phyloP scores from a whole-genome alignment of 352 stramenopile genomes.

The Pythium oligandrum region DNA sequence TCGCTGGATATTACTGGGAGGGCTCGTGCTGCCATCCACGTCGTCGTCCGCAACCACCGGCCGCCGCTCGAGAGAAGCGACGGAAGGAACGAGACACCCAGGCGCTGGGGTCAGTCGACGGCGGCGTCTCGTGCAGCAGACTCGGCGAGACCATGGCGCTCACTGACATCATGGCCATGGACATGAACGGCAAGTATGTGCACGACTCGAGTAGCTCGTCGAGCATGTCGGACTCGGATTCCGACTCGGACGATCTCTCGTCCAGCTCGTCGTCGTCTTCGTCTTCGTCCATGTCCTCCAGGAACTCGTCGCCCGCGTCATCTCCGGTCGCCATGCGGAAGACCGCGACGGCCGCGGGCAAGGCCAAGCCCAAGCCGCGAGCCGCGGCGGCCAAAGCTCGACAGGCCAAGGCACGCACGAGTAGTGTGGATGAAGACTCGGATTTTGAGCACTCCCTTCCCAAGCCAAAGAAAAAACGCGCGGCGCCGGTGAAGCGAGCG shows the following conservation, averaged over 20 bases:
- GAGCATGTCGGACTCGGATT: constrained; percentile 66
- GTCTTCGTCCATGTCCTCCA: constrained; percentile 3
- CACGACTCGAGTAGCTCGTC: constrained; percentile 73
- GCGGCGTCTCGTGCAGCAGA: too few species aligned
- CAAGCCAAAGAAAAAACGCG: constrained; percentile 24
- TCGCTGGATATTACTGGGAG: constrained; percentile 17
- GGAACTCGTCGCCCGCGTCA: constrained; percentile 11
- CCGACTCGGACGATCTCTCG: constrained; percentile 34
- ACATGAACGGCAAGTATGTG: constrained; percentile 70
- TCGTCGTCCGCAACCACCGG: constrained; percentile 8
- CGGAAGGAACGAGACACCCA: not conserved
- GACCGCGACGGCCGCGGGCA: constrained; percentile 1
- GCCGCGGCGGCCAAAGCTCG: constrained; percentile 8
- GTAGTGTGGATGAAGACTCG: too few species aligned
- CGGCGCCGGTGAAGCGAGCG: constrained; percentile 14
- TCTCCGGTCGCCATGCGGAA: constrained; percentile 3
- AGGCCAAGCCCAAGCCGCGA: not conserved
- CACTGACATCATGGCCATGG: constrained; percentile 68
- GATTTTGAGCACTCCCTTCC: too few species aligned
- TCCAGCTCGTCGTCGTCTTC: constrained; percentile 17
- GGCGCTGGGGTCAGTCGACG: too few species aligned
- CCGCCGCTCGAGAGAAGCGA: not conserved
- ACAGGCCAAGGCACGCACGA: not conserved
- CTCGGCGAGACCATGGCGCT: constrained; percentile 42
- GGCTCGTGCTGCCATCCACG: not conserved